Conservation (phyloP, 2,329 filamentous ascomycete species). For the Sclerotinia sclerotiorum region DNA sequence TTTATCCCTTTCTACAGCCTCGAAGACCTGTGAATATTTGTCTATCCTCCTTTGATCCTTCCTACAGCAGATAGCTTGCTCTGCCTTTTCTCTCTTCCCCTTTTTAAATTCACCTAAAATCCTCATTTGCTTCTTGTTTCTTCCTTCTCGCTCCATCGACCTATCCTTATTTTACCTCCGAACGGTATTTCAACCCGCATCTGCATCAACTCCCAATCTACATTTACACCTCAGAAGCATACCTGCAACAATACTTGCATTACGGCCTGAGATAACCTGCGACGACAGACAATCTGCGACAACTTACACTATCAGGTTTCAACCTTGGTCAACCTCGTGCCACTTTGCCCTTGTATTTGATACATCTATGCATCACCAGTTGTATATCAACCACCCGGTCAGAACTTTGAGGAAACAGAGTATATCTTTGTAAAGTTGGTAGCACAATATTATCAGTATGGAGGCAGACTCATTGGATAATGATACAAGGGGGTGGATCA, state of each 20-base stretch:
- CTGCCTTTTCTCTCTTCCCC: neutral
- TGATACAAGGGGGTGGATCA: conserved; percentile 91
- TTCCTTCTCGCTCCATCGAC: neutral
- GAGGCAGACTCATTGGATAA: conserved; percentile 54
- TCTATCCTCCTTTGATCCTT: neutral
- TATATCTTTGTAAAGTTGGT: neutral
- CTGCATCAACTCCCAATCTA: neutral
- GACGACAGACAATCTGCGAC: neutral
- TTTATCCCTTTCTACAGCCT: neutral
- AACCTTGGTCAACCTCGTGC: neutral
- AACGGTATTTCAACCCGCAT: neutral
- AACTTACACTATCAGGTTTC: neutral
- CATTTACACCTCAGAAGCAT: neutral
- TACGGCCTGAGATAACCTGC: neutral
- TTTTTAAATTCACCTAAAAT: neutral
- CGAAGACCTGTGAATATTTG: neutral
- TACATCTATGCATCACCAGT: neutral
- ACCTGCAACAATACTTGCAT: neutral
- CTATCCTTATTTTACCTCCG: neutral
- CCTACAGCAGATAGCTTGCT: neutral
- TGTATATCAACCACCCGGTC: neutral
- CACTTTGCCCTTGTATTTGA: neutral
- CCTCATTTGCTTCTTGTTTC: neutral
- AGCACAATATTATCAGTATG: conserved; percentile 25
- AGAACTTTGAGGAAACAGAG: neutral